Conservation (phyloP, 345 rosid genomes). For the Fremontodendron californicum region DNA sequence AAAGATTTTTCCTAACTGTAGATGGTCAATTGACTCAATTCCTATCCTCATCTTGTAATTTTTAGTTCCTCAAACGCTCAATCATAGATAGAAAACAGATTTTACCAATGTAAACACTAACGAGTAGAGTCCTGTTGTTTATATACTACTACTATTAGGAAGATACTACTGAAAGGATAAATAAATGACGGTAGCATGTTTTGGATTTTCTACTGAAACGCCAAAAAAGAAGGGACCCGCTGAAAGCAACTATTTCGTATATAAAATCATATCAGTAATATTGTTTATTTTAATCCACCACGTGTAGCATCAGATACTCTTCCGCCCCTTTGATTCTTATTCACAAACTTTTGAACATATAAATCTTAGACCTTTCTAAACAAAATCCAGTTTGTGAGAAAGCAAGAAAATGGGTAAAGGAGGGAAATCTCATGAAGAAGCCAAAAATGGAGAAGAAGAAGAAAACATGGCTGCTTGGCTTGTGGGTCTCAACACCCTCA, state of each 20-base stretch:
- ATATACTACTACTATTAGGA: no score
- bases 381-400: background rate
- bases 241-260: background rate
- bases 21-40: no score
- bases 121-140: no score
- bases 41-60: no score
- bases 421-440: conserved; percentile 58
- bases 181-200: background rate
- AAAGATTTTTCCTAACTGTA: no score
- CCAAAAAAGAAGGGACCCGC: background rate
- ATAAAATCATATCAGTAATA: background rate
- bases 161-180: no score
- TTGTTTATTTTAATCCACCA: conserved; percentile 5
- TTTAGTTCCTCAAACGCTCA: no score
- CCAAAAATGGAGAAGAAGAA: conserved; percentile 41
- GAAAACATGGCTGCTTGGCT: conserved; percentile 94
- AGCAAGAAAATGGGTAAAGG: conserved; percentile 52
- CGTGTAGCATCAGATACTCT: background rate
- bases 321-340: background rate
- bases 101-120: no score
- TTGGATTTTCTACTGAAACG: background rate
- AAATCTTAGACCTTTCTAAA: background rate
- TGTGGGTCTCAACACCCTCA: conserved; percentile 66
- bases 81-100: no score
- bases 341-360: background rate